Evolutionary conservation across 495 filamentous ascomycete genomes (phyloP).

Genomic region (Penicillium manginii): DNA sequence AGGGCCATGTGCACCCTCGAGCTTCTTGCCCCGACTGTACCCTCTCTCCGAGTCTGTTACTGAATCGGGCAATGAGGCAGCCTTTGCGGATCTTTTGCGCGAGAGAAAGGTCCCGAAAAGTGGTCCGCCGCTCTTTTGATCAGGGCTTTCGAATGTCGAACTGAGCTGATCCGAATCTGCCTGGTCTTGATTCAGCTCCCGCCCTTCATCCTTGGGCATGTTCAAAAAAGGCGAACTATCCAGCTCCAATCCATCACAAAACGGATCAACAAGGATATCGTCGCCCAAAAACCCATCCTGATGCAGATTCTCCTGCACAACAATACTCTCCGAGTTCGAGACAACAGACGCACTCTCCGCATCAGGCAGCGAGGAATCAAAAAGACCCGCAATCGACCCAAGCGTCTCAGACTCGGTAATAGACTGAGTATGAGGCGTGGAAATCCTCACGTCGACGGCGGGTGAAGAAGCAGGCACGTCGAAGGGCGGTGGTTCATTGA

Average conservation of each 20-base stretch:
- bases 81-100: slow-evolving; percentile 16
- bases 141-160: too few species aligned
- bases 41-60: slow-evolving; percentile 18
- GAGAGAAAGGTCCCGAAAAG: neutral
- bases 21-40: slow-evolving; percentile 2
- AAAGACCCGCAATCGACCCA: too few species aligned
- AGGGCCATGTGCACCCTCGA: neutral
- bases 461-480: too few species aligned
- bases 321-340: slow-evolving; percentile 8
- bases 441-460: too few species aligned
- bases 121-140: neutral
- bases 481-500: too few species aligned
- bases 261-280: neutral
- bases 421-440: too few species aligned
- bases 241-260: neutral
- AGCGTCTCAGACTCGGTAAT: too few species aligned
- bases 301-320: neutral
- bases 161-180: neutral
- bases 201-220: neutral
- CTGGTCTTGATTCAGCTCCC: neutral
- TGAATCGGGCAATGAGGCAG: slow-evolving; percentile 17
- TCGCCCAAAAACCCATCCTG: slow-evolving; percentile 4
- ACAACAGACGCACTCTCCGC: neutral
- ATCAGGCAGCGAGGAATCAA: neutral
- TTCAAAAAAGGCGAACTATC: neutral